These are phyloP conservation scores for Schwanniomyces vanrijiae DNA, from an alignment of 805 yeast genomes.

Conservation along the genomic window DNA sequence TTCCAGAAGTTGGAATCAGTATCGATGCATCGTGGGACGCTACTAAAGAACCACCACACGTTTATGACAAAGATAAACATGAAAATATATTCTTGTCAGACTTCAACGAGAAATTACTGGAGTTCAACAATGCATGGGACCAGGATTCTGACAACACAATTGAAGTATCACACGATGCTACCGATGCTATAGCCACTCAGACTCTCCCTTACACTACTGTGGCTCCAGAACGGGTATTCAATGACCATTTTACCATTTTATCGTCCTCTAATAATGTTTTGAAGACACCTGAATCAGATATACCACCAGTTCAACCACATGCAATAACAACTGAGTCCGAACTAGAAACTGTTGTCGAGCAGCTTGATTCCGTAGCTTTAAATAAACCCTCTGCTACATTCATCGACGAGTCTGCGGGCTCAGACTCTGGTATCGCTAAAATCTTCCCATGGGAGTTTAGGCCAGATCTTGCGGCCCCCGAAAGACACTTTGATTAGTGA, in stretches of 20 bases:
- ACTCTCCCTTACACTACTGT: neutral
- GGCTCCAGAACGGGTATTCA: constrained; percentile 26
- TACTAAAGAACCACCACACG: constrained; percentile 34
- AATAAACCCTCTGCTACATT: neutral
- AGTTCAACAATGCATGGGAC: constrained; percentile 30
- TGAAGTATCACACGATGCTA: constrained; percentile 1
- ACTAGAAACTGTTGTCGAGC: neutral
- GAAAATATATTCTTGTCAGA: neutral
- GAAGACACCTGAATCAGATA: neutral
- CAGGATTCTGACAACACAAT: constrained; percentile 1
- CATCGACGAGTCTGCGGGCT: neutral
- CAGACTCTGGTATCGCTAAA: constrained; percentile 11
- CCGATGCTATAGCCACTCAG: neutral
- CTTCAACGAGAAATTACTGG: constrained; percentile 14
- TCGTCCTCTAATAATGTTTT: too few species aligned
- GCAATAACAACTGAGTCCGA: neutral
- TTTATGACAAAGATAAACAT: neutral
- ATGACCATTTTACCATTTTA: neutral
- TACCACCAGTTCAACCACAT: neutral
- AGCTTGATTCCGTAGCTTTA: neutral
- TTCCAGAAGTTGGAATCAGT: constrained; percentile 6
- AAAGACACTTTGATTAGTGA: constrained; percentile 23
- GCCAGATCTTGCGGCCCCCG: constrained; percentile 14
- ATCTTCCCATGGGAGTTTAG: constrained; percentile 41
- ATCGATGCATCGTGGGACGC: constrained; percentile 44